Base-by-base conservation (phyloP, 2,329 filamentous ascomycete species). In the Ophiosphaerella korrae region DNA sequence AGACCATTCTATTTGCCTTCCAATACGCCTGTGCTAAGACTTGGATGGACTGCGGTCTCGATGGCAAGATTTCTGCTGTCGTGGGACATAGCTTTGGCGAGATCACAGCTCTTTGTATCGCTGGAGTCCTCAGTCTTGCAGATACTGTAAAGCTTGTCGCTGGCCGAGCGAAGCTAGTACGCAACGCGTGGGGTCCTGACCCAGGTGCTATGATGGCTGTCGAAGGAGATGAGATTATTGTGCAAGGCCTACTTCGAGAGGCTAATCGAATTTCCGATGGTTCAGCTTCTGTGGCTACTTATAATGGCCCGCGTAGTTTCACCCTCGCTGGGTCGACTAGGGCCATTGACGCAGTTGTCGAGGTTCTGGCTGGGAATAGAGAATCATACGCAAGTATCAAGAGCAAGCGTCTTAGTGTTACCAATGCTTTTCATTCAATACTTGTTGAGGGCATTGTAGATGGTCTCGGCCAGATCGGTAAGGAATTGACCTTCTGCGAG, bases 251-350 rank as follows among this genome's bases (percentile, higher is more conserved):
- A 8, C 21, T 42, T 4, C 14, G 18, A 5, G 13, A 11, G 11
- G 40, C 29, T 7, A 33, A 42, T 18, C 11, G 3, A n/a, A 13
- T 7, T 11, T 18, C 13, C 9, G n/a, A 16, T 18, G 26, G 7
- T 2, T 9, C 11, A 18, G 40, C 29, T 21, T 9, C 74, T 2
- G 77, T 83, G 32, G 80, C 81, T 0, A 83, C 80, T 57, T 71
- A 52, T 58, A 69, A 64, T 39, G 53, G 42, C 0, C 75, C 75
- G 0, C 57, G 51, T 3, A 78, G 69, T 50, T 76, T 77, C 56
- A 77, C 75, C 0, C 23, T 83, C 2, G 76, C 75, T 23, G 62
- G 63, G 2, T 48, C 49, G 7, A 11, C 21, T 7, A 21, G 32
- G 13, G 43, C 48, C 5, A 50, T 60, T 5, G 64, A 75, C 12